Evolutionary conservation across 805 yeast species (phyloP), one percentile per base, ranked within the genome.

Genomic region (Saccharomycopsis javanensis): DNA sequence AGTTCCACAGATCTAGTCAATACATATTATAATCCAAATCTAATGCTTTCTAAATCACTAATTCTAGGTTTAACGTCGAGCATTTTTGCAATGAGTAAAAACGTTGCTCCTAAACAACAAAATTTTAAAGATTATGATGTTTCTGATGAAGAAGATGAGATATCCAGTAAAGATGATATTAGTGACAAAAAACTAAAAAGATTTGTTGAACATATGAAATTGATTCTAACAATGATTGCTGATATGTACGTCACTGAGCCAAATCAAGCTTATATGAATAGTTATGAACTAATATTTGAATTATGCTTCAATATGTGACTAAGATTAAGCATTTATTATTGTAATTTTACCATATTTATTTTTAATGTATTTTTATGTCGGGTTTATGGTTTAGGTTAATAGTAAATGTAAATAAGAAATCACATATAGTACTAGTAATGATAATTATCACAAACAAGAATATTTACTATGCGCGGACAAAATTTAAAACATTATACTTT

Each of bases 221-320:
- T 54, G n/a, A 30, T 57, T 8, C 37, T 60, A 18, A 45, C 52
- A 10, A 30, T 25, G 20, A 54, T 59, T 33, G 60, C 56, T 13
- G 34, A 53, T 2, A 27, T 56, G 48, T 55, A 53, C 25, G 48
- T 27, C 3, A 48, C 33, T 7, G 45, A 38, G 27, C 48, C 52
- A 4, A 38, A 57, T 23, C 58, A 55, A 4, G 62, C 59, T 13
- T 23, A 37, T 16, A 50, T 34, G 23, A 57, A 50, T 15, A 30
- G 56, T 28, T 59, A 56, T 53, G 60, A 59, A 28, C 55, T 59
- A 34, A 55, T 56, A 13, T 55, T 52, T 51, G 38, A 50, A 8
- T 45, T 61, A 33, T 51, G 61, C 16, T 57, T 59, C 46, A 57
- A 58, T 28, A 42, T 42, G 45, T 58, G 31, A 50, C 6, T 18